Evolutionary conservation across 2,329 filamentous ascomycete genomes (phyloP), one percentile per base, ranked within the genome.

Genomic region (Sordariomycetes sp.): DNA sequence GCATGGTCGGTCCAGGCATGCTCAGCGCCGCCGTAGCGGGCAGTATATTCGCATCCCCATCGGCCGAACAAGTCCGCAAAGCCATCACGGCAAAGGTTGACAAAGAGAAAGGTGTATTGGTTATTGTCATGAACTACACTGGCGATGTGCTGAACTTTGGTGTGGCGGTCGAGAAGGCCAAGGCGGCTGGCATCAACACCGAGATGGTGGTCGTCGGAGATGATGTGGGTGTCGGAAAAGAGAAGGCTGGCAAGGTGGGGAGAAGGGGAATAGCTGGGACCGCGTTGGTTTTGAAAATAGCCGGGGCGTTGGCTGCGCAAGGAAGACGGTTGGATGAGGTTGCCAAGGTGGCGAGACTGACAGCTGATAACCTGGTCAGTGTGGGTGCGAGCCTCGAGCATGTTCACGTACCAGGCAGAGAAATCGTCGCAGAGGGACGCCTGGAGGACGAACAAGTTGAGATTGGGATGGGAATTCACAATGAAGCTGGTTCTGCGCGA

Each of bases 41-140:
- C 14, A 88, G 84, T 3, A 88, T 93, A 48, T 93, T 93, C 51
- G 86, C 86, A 6, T 84, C 79, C 14, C 86, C 86, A 1, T 79
- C 74, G 6, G 81, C 86, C 0, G 80, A 92, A 59, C 88, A 95
- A 62, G 79, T 95, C 35, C 75, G 85, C 36, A 68, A 74, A 44
- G 86, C 79, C 39, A 81, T 93, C 34, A 73, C 80, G 50, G 72
- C 77, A 27, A 70, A 84, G 15, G 82, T 94, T 4, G 76, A 84
- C 40, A 70, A 72, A 4, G 68, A 72, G 29, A 18, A 75, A 41
- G 90, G 88, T 17, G 82, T 94, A 2, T 57, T 95, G 26, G 82
- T 94, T n/a, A 80, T 88, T 6, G 84, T 94, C 20, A 94, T 94
- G 85, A 95, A 95, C 57, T 94, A 94, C 58, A 94, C 86, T 2